A percentile compares a stretch with the other conserved stretches of the same genome.
These are phyloP conservation scores for Fraxinus anomala DNA, from an alignment of 257 asterid genomes.

Conservation along the genomic window DNA sequence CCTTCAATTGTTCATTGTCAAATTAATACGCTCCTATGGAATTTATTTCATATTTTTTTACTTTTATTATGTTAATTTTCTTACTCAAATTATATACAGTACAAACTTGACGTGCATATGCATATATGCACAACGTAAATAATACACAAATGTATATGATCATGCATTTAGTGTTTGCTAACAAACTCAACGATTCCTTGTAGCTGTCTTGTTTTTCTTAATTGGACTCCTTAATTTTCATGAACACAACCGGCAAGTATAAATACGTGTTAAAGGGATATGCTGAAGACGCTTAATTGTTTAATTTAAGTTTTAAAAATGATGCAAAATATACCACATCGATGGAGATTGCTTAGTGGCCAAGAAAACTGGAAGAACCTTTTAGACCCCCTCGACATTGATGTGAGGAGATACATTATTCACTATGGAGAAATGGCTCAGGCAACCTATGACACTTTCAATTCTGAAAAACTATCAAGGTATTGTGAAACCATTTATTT, in stretches of 20 bases:
- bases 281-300: not conserved
- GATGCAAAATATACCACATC: conserved; percentile 34
- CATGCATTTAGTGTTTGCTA: conserved; percentile 10
- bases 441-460: conserved; percentile 58
- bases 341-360: conserved; percentile 60
- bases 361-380: conserved; percentile 47
- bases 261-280: too few relatives aligned
- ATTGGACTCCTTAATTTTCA: not conserved
- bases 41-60: too few relatives aligned
- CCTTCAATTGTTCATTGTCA: too few relatives aligned
- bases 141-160: too few relatives aligned
- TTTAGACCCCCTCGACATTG: conserved; percentile 57
- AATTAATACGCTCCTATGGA: too few relatives aligned
- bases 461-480: conserved; percentile 36
- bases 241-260: too few relatives aligned
- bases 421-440: conserved; percentile 60
- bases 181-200: conserved; percentile 15
- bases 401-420: conserved; percentile 46
- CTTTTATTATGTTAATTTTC: not conserved
- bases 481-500: not conserved
- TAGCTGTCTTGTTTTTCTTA: conserved; percentile 13
- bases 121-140: too few relatives aligned
- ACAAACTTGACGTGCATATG: too few relatives aligned
- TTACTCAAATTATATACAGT: too few relatives aligned
- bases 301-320: not conserved